These are phyloP conservation scores for Penicillium tannophilum DNA, from an alignment of 495 filamentous ascomycete genomes.

Conservation along the genomic window DNA sequence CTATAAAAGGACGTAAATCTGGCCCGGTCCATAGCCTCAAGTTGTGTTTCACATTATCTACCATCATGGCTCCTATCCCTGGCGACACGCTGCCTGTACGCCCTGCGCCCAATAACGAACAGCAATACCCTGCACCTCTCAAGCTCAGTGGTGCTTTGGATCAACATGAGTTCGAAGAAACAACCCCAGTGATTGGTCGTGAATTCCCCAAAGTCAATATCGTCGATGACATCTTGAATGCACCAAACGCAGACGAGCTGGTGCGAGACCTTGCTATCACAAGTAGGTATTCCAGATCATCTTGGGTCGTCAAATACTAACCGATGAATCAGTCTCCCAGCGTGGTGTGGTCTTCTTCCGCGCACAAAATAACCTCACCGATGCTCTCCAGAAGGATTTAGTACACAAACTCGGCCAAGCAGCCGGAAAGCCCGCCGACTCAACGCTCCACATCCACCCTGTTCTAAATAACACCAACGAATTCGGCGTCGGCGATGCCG, in stretches of 20 bases:
- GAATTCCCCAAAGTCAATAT: conserved; percentile 26
- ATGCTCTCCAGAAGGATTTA: conserved; percentile 64
- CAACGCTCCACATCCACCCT: conserved; percentile 68
- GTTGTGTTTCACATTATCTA: neutral
- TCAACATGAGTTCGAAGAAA: conserved; percentile 42
- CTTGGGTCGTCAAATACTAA: neutral
- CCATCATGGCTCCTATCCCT: conserved; percentile 17
- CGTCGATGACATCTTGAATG: conserved; percentile 26
- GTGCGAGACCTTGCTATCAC: conserved; percentile 27
- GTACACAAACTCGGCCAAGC: conserved; percentile 60
- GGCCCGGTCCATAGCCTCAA: neutral
- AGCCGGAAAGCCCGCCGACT: conserved; percentile 59
- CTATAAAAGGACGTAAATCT: neutral
- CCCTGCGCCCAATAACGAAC: conserved; percentile 4
- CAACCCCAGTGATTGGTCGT: conserved; percentile 28
- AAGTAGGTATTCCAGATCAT: conserved; percentile 8
- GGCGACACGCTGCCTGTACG: conserved; percentile 16
- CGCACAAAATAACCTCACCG: conserved; percentile 59
- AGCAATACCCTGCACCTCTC: conserved; percentile 29
- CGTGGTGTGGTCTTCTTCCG: conserved; percentile 77
- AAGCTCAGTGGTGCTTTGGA: conserved; percentile 54
- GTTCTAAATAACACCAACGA: conserved; percentile 40
- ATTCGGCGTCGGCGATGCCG: conserved; percentile 55
- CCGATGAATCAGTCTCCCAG: conserved; percentile 56
- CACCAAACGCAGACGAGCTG: conserved; percentile 22